Base-by-base conservation (phyloP, 805 yeast genomes). In the Wickerhamiella australiensis region DNA sequence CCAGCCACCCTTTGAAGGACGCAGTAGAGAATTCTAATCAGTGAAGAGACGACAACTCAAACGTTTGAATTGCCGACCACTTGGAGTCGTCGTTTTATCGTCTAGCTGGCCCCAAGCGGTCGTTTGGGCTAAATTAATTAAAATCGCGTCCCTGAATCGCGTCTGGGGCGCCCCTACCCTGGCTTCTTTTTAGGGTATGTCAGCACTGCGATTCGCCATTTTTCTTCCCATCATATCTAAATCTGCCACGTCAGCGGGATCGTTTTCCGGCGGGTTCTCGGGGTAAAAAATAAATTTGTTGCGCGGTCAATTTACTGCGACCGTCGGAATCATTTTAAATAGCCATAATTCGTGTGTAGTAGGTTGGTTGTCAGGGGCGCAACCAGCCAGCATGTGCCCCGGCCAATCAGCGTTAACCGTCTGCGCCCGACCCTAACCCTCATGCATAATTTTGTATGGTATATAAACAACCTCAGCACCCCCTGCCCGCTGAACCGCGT, bases 371-470 rank as follows among this genome's bases (percentile, higher is more conserved):
- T 29, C 29, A 42, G 15, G 46, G 36, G 25, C 33, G 26, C 22
- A 17, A 27, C 36, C 23, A 15, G n/a, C 37, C 9, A 9, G 36
- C 11, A 21, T 20, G 20, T 76, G 18, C 26, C 3, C 23, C 15
- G 46, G 35, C 50, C 50, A 47, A 41, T 47, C 35, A 25, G 41
- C 17, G 46, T 7, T 15, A 7, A 29, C 42, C 27, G 26, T 38
- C 25, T 13, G 40, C 38, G 29, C n/a, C 31, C 3, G 40, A 33
- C 42, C 50, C 50, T 47, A 41, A 41, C 50, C 50, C 50, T 22
- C 9, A 29, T 47, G 50, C 50, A 47, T 40, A 29, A 26, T 17
- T 25, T 23, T 20, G 25, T 25, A 21, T 23, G 25, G 42, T 45
- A 45, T 45, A 45, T 35, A 45, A 45, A 29, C 36, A 37, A 22